Base-by-base conservation (phyloP, 2,329 filamentous ascomycete species). In the Aspergillus vadensis region DNA sequence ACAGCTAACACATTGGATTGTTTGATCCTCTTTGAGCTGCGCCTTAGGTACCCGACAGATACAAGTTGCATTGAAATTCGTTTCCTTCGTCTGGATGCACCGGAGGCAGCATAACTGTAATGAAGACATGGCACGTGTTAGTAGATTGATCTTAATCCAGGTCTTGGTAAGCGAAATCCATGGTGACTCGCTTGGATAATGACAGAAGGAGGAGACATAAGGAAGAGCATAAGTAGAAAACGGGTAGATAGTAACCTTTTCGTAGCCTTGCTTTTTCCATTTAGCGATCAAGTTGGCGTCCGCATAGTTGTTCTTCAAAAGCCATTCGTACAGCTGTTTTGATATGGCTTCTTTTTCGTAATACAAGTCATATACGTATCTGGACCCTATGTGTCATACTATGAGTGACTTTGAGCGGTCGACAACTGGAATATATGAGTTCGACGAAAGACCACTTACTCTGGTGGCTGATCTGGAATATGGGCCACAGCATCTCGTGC, bases 181-280 rank as follows among this genome's bases (percentile, higher is more conserved):
- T 36, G 32, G 32, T 36, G 32, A 5, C 14, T 36, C 32, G 10
- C 32, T 36, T 12, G 32, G 10, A 36, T 14, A 5, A 36, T 36
- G 32, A 36, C 32, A 36, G 32, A 36, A 36, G 32, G 9, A 56
- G 55, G 61, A 21, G 36, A 7, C 63, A 39, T 47, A 44, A 58
- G 10, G 44, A 44, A 23, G 19, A 23, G 55, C 59, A 48, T 6
- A n/a, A 30, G 36, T 23, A 44, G 5, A 6, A 23, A 14, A 23
- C 21, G 17, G 8, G 41, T 44, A 21, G 41, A 21, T 44, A n/a
- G 41, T 44, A 44, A 91, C 91, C 88, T 98, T 97, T 79, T 99
- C 95, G 72, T 99, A 99, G 15, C 95, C 95, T 72, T 96, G 91
- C 82, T 99, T 99, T 86, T 99, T 99, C 95, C 95, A 99, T 81